These are phyloP conservation scores for Trametes cinnabarina DNA, from an alignment of 768 basidiomycete genomes.

Conservation along the genomic window DNA sequence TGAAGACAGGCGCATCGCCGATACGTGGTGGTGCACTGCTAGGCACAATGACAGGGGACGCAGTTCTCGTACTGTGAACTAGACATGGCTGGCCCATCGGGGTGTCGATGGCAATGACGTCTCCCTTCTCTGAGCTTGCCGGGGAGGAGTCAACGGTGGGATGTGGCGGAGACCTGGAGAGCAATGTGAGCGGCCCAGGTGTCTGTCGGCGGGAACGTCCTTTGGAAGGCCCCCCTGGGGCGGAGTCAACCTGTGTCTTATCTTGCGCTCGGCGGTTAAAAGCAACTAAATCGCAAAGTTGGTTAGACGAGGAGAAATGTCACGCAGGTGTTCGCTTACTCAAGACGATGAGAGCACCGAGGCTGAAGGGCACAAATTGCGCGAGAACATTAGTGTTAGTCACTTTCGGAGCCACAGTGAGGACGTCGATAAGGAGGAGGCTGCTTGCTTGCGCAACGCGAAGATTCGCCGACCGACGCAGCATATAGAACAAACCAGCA, in stretches of 20 bases:
- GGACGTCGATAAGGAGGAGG: slow-evolving; percentile 42
- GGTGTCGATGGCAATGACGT: slow-evolving; percentile 1
- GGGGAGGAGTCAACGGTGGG: background rate
- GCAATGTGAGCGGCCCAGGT: no score
- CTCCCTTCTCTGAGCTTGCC: background rate
- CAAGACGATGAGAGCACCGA: slow-evolving; percentile 42
- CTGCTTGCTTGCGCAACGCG: slow-evolving; percentile 36
- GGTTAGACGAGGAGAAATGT: background rate
- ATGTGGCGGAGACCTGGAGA: no score
- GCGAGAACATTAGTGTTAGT: slow-evolving; percentile 36
- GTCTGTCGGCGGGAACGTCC: no score
- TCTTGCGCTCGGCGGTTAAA: slow-evolving; percentile 16
- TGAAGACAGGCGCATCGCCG: slow-evolving; percentile 1
- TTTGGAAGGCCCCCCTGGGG: background rate
- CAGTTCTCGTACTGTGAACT: no score
- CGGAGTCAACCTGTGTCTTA: background rate
- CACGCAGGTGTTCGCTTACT: slow-evolving; percentile 28
- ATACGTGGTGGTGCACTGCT: slow-evolving; percentile 23
- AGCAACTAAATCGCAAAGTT: background rate
- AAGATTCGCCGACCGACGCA: slow-evolving; percentile 28
- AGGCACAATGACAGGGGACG: background rate
- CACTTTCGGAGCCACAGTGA: slow-evolving; percentile 39
- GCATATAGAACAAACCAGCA: slow-evolving; percentile 18
- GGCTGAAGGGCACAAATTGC: slow-evolving; percentile 42
- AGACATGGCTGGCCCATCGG: background rate